These are phyloP conservation scores for Coemansia furcata DNA, from an alignment of 192 early-diverging fungal species.

Conservation along the genomic window DNA sequence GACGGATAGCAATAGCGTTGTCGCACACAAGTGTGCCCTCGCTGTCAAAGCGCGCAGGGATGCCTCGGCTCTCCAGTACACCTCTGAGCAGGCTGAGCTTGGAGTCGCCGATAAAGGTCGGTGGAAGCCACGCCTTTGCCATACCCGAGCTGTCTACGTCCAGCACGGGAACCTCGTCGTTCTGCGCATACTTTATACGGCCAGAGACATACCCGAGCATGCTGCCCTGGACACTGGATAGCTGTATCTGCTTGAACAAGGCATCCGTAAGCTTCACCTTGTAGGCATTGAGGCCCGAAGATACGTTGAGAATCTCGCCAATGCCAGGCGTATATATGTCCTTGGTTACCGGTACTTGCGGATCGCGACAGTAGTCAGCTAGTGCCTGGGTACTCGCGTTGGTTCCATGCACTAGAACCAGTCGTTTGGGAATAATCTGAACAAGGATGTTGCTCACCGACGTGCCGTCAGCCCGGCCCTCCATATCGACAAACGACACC, in stretches of 20 bases:
- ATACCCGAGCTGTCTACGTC: conserved; percentile 55
- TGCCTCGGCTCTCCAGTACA: conserved; percentile 68
- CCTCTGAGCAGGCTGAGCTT: conserved; percentile 78
- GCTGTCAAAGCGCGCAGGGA: conserved; percentile 76
- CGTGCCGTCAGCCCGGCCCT: conserved; percentile 85
- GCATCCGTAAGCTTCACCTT: conserved; percentile 87
- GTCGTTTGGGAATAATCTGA: conserved; percentile 42
- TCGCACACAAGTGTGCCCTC: conserved; percentile 86
- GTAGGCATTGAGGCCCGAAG: conserved; percentile 84
- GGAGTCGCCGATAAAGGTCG: conserved; percentile 85
- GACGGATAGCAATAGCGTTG: conserved; percentile 63
- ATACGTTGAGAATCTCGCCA: conserved; percentile 86
- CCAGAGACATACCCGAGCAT: conserved; percentile 61
- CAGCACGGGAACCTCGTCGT: conserved; percentile 69
- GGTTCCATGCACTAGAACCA: conserved; percentile 83
- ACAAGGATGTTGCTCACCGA: conserved; percentile 82
- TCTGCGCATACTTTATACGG: conserved; percentile 62
- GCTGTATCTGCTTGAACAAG: conserved; percentile 61
- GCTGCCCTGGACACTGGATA: conserved; percentile 62
- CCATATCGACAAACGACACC: conserved; percentile 85
- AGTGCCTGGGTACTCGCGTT: conserved; percentile 67
- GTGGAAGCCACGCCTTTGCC: conserved; percentile 49
- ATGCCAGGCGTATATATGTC: conserved; percentile 81
- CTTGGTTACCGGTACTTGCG: conserved; percentile 68
- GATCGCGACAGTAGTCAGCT: conserved; percentile 58